Evolutionary conservation across 169 alveolate species (phyloP).

Genomic region (Cyclospora cayetanensis): DNA sequence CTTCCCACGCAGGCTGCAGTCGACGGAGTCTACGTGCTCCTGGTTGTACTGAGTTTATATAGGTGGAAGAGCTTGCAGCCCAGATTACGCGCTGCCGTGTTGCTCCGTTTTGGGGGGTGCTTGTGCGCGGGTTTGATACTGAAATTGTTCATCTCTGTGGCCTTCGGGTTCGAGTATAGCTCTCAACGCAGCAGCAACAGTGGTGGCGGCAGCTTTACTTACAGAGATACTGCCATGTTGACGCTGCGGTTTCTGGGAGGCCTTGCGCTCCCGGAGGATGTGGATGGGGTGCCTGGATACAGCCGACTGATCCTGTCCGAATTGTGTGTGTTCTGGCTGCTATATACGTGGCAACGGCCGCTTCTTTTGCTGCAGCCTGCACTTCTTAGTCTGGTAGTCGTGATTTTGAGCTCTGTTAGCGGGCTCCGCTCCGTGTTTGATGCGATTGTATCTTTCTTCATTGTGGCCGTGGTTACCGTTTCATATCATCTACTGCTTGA

Average conservation of each 20-base stretch:
- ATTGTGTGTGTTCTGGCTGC: neutral
- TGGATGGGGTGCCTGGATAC: no score
- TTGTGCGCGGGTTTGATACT: neutral
- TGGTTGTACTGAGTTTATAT: neutral
- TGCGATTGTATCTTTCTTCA: neutral
- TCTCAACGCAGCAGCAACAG: neutral
- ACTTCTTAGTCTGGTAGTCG: neutral
- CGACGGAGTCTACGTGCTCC: neutral
- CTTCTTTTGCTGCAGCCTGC: neutral
- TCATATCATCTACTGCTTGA: neutral
- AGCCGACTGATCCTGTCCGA: neutral
- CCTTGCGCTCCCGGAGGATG: no score
- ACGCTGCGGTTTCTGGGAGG: no score
- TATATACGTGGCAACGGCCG: neutral
- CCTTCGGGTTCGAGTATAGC: neutral
- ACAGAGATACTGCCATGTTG: no score
- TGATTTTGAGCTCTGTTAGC: neutral
- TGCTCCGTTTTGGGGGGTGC: neutral
- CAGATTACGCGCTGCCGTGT: neutral
- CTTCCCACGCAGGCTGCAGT: neutral
- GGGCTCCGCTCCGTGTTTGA: neutral
- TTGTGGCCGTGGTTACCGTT: neutral
- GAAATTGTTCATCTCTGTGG: neutral
- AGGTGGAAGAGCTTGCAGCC: neutral
- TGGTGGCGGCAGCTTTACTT: neutral